Percentiles rank a stretch among this genome's conserved stretches.
These are phyloP conservation scores for Lactarius deliciosus DNA, from an alignment of 768 basidiomycete genomes.

Conservation along the genomic window DNA sequence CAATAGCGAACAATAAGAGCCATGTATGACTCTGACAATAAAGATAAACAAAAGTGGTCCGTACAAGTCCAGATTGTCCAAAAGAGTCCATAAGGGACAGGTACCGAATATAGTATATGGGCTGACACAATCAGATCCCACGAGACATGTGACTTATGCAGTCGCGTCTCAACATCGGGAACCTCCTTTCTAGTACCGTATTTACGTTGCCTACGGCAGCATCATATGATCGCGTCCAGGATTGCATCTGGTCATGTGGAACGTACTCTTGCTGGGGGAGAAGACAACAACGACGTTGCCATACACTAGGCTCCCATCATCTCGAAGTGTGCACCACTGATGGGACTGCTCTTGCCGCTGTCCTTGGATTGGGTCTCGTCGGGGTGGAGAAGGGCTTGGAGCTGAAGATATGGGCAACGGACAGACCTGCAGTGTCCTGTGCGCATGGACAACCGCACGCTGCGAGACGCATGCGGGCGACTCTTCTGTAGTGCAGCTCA, in stretches of 20 bases:
- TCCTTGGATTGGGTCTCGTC: constrained; percentile 53
- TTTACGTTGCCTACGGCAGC: constrained; percentile 57
- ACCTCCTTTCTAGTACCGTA: constrained; percentile 56
- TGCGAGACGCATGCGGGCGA: too few relatives aligned
- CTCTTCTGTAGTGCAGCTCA: too few relatives aligned
- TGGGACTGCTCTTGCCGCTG: constrained; percentile 57
- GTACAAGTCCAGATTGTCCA: too few relatives aligned
- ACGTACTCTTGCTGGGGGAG: constrained; percentile 68
- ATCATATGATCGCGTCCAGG: constrained; percentile 64
- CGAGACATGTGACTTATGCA: too few relatives aligned
- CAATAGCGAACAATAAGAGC: too few relatives aligned
- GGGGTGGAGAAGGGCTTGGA: constrained; percentile 47
- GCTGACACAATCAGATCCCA: too few relatives aligned
- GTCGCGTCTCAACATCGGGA: too few relatives aligned
- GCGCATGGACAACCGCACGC: too few relatives aligned
- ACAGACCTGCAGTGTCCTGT: constrained; percentile 38
- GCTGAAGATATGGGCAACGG: constrained; percentile 43
- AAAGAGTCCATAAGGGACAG: too few relatives aligned
- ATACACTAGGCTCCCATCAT: constrained; percentile 54
- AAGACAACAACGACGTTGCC: constrained; percentile 64
- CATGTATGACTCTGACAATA: too few relatives aligned
- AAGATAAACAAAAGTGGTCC: constrained; percentile 9
- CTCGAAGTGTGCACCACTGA: constrained; percentile 65
- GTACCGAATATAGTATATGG: too few relatives aligned
- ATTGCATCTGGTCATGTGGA: constrained; percentile 71